Conservation (phyloP, 306 rosid genomes). For the Lupinus albus region DNA sequence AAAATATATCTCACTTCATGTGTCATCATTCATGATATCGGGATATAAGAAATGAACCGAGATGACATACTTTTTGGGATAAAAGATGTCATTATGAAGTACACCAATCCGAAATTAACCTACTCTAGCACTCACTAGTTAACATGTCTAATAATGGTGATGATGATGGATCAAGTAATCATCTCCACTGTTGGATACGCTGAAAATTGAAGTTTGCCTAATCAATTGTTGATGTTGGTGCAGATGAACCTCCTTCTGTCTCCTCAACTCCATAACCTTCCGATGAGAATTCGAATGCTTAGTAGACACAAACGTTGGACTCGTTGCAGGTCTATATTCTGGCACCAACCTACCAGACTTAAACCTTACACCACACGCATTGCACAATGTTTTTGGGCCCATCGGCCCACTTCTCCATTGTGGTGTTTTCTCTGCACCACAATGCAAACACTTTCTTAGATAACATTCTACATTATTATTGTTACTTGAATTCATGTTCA, state of each 20-base stretch:
- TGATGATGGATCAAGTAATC: slow-evolving; percentile 62
- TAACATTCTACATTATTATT: slow-evolving; percentile 44
- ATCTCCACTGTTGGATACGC: slow-evolving; percentile 78
- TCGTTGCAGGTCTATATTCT: slow-evolving; percentile 73
- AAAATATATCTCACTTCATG: too few relatives aligned
- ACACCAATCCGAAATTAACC: slow-evolving; percentile 47
- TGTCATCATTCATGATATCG: too few relatives aligned
- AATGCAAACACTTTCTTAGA: slow-evolving; percentile 65
- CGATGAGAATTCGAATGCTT: slow-evolving; percentile 74
- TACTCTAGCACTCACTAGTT: slow-evolving; percentile 55
- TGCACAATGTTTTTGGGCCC: slow-evolving; percentile 78
- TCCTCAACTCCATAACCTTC: slow-evolving; percentile 70
- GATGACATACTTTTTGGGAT: too few relatives aligned
- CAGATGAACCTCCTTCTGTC: slow-evolving; percentile 62
- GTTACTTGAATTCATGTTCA: too few relatives aligned
- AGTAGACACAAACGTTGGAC: slow-evolving; percentile 64
- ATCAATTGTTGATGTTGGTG: slow-evolving; percentile 55
- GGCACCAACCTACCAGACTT: slow-evolving; percentile 71
- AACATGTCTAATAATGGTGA: slow-evolving; percentile 61
- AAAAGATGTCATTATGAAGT: too few relatives aligned
- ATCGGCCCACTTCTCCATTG: slow-evolving; percentile 81
- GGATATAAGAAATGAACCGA: too few relatives aligned
- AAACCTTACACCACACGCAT: slow-evolving; percentile 74
- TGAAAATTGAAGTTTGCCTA: slow-evolving; percentile 69
- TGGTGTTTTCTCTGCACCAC: slow-evolving; percentile 72